Base-by-base conservation (phyloP, 352 stramenopile species). In the Globisporangium abappressorium region DNA sequence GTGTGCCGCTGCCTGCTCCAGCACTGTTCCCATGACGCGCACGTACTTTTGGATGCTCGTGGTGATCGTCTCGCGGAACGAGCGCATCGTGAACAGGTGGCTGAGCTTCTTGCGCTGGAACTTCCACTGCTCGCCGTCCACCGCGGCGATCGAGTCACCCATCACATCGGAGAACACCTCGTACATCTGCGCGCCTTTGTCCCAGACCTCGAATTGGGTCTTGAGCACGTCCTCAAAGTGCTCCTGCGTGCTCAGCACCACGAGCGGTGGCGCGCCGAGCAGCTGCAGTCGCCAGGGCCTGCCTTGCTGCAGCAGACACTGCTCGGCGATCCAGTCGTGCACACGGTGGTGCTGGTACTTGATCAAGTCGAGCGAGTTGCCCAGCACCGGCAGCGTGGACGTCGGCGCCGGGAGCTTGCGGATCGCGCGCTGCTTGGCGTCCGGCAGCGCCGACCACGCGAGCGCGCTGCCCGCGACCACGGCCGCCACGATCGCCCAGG, bases 41-140 rank as follows among this genome's bases (percentile, higher is more conserved):
- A 75, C 74, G 62, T 85, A 77, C 46, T 81, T 77, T 43, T 79
- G 71, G 54, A 85, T 70, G 36, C 69, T 80, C 30, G 71, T 57
- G 26, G 56, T 73, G 59, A 85, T 78, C 57, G 66, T 75, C 22
- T 80, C 74, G 6, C 76, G 57, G 57, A 85, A 78, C 15, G 72
- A 68, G 8, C 72, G 74, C 66, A 76, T 81, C 7, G 81, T 91
- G 34, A 95, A 93, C 3, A 97, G 85, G 28, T 95, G 90, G 55
- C 83, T 93, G 65, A 89, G 79, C 49, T 75, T 85, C 68, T 93
- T 92, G 56, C 85, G 75, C 66, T 93, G 85, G 20, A 71, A 28
- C 5, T 66, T 43, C 84, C 85, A 93, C 24, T 68, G 59, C 15
- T 76, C 51, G 9, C 81, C 80, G 54, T 92, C 83, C 12, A 75